Evolutionary conservation across 345 rosid genomes (phyloP).

Genomic region (Syzygium aromaticum): DNA sequence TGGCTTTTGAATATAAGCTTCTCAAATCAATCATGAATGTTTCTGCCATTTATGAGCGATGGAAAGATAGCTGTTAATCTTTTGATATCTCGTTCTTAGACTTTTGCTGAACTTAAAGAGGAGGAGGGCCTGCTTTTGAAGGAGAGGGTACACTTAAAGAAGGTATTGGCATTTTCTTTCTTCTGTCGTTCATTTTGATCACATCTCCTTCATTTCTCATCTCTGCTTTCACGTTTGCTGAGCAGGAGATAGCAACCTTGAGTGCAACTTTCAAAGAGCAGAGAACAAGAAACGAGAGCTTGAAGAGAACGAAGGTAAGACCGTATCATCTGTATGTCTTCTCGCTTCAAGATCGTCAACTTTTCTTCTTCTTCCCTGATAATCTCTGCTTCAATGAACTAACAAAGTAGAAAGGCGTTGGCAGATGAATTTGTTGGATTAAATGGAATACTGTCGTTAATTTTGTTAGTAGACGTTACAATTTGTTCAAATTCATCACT

Average conservation of each 20-base stretch:
- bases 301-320: conserved; percentile 74
- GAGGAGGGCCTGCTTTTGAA: conserved; percentile 52
- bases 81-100: conserved; percentile 24
- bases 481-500: not conserved
- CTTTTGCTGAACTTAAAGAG: conserved; percentile 63
- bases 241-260: conserved; percentile 55
- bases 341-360: not conserved
- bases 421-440: not conserved
- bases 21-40: not conserved
- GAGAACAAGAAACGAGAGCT: conserved; percentile 37
- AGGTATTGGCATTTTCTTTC: conserved; percentile 21
- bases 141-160: conserved; percentile 28
- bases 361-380: not conserved
- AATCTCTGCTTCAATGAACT: not conserved
- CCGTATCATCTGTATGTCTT: not conserved
- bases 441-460: too few species aligned
- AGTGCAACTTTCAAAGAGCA: conserved; percentile 39
- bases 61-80: not conserved
- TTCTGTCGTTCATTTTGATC: not conserved
- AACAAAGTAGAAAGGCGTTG: not conserved
- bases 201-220: not conserved
- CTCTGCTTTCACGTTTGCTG: not conserved
- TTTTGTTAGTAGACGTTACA: too few species aligned
- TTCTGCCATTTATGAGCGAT: not conserved
- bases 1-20: not conserved